Percentiles rank a stretch among this genome's conserved stretches.
phyloP scores from a whole-genome alignment of 139 green algal genomes.

The Chara braunii region DNA sequence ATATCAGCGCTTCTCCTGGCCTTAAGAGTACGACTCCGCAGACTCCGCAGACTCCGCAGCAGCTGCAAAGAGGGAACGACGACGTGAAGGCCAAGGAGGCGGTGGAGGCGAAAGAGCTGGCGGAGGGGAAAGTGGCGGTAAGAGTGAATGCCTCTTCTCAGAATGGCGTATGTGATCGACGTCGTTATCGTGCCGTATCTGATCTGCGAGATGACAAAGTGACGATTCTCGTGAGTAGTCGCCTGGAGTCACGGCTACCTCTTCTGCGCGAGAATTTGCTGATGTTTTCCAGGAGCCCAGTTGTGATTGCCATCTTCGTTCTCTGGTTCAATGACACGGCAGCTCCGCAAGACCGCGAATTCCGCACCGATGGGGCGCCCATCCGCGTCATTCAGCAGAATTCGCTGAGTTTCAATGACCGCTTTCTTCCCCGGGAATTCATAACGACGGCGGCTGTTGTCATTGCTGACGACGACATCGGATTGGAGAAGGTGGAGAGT shows the following conservation, averaged over 20 bases:
- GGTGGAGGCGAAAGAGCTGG: neutral
- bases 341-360: too few species aligned
- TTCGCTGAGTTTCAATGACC: conserved; percentile 32
- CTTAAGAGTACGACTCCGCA: too few species aligned
- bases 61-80: conserved; percentile 3
- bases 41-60: too few species aligned
- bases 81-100: neutral
- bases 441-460: conserved; percentile 22
- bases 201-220: conserved; percentile 8
- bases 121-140: conserved; percentile 33
- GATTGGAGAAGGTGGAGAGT: conserved; percentile 11
- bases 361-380: too few species aligned
- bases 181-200: conserved; percentile 4
- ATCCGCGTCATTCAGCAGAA: conserved; percentile 26
- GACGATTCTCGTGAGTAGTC: conserved; percentile 29
- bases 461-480: conserved; percentile 38
- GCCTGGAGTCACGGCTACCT: conserved; percentile 7
- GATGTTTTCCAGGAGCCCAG: conserved; percentile 14
- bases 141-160: neutral
- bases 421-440: conserved; percentile 31
- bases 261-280: conserved; percentile 24
- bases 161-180: conserved; percentile 6
- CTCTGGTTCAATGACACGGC: conserved; percentile 25
- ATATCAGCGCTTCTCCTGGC: too few species aligned
- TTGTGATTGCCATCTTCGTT: conserved; percentile 30